Evolutionary conservation across 73 alveolate species (phyloP), one percentile per base, ranked within the genome.

Genomic region (Halteria grandinella): DNA sequence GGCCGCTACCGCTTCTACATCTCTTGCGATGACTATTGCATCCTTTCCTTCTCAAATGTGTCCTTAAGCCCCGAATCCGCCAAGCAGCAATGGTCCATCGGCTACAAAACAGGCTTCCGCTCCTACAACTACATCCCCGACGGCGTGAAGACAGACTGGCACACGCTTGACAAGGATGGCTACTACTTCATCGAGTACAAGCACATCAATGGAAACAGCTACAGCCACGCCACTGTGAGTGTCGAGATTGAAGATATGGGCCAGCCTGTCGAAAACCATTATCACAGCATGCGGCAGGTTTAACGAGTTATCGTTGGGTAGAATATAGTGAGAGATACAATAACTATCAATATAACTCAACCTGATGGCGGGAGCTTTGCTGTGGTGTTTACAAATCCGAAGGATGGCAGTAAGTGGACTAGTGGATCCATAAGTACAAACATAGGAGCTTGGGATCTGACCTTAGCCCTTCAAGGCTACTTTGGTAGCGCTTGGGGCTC

Each of bases 11-110:
- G 71, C 23, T 76, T 76, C 45, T 76, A 47, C 50, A 8, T 76
- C 28, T 8, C 88, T 1, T 76, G 82, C 47, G 88, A 76, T 21
- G 88, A 76, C 49, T 4, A 8, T 29, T 59, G 82, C 27, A 37
- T n/a, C 32, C 59, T 60, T 6, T 57, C 27, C 50, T 32, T 76
- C 5, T 21, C 73, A 18, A 41, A 34, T 44, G 63, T 50, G 14
- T 11, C 21, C 55, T 41, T 43, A 23, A 51, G 44, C 44, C 64
- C 60, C 20, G 11, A 5, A 36, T 15, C 77, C 45, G 23, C 79
- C 17, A 25, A 1, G 7, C 20, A 47, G 27, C 44, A 21, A n/a
- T 25, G 32, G 28, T 62, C 55, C 71, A 12, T 32, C 82, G 0
- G 23, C 43, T 27, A 28, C n/a, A 25, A 15, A n/a, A 15, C 25